phyloP scores from a whole-genome alignment of 116 monocot species.

The Zostera marina region DNA sequence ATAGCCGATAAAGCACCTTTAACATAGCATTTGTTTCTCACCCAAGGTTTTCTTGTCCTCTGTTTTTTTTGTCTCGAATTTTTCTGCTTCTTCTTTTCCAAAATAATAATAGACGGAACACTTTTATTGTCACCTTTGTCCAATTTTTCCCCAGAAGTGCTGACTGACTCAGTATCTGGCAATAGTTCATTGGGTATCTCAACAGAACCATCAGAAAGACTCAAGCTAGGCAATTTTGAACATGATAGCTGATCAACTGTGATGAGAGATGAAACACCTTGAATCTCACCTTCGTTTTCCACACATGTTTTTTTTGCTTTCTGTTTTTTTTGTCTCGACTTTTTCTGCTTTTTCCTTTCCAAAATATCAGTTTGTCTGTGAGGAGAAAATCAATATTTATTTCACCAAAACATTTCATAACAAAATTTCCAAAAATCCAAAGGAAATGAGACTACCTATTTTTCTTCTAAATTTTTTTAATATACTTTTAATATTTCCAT shows the following conservation, averaged over 20 bases:
- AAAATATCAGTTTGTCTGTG: neutral
- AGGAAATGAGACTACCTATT: too few species aligned
- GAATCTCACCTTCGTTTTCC: neutral
- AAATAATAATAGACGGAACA: too few species aligned
- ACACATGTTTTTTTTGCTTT: neutral
- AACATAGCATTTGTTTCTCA: neutral
- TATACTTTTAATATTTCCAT: too few species aligned
- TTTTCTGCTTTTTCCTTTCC: slow-evolving; percentile 4
- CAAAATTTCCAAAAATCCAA: neutral
- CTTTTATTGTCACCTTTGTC: too few species aligned
- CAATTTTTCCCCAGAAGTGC: neutral
- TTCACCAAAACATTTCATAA: too few species aligned
- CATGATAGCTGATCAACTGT: neutral
- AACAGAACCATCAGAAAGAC: slow-evolving; percentile 1
- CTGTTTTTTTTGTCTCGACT: slow-evolving; percentile 2
- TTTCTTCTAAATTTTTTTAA: too few species aligned
- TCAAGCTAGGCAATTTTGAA: neutral
- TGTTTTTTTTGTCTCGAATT: too few species aligned
- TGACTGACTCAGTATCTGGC: too few species aligned
- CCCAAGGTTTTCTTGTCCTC: neutral
- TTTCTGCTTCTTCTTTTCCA: too few species aligned
- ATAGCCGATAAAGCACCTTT: neutral
- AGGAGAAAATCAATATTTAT: neutral
- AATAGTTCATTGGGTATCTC: neutral
- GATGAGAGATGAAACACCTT: too few species aligned